Base-by-base conservation (phyloP, 257 asterid genomes). In the Ilex asprella region DNA sequence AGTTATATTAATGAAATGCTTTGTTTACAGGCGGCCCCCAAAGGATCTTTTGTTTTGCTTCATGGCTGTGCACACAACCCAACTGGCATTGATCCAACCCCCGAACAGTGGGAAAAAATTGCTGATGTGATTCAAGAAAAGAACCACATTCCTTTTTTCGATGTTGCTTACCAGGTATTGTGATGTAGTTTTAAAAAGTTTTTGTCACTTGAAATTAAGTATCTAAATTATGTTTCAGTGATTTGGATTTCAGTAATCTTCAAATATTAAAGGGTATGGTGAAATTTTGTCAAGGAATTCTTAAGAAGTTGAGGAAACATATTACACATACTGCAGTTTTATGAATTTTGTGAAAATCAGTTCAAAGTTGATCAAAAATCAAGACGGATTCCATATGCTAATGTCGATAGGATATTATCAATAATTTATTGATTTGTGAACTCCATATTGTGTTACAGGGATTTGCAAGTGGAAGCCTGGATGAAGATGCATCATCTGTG, bases 1-100 rank as follows among this genome's bases (percentile, higher is more conserved):
- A 21, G 47, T 61, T 51, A 53, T 43, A 46, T 14, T 35, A 35
- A 4, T 35, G 27, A 21, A 35, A 60, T 50, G 44, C 68, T 60
- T 30, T 67, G 53, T 58, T 69, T 70, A 58, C 82, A 89, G 98
- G 95, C 81, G 51, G 98, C 95, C 30, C 93, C 98, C 51, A 89
- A 84, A 61, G 98, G 97, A 75, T 88, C 98, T 52, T 88, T 91
- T 73, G 84, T 91, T 66, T 71, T 91, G 69, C 95, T 91, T 69
- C 98, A 91, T 51, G 97, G 98, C 56, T 92, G 98, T 76, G 97
- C 97, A 0, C 98, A 92, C 86, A 92, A 92, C 73, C 97, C 98
- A 72, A 92, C 98, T 65, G 97, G 98, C 73, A 92, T 92, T 63
- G 98, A 92, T 75, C 98, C 98, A 71, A 86, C 97, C 59, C 80